These are phyloP conservation scores for Lipomyces kockii DNA, from an alignment of 805 yeast species.

Conservation along the genomic window DNA sequence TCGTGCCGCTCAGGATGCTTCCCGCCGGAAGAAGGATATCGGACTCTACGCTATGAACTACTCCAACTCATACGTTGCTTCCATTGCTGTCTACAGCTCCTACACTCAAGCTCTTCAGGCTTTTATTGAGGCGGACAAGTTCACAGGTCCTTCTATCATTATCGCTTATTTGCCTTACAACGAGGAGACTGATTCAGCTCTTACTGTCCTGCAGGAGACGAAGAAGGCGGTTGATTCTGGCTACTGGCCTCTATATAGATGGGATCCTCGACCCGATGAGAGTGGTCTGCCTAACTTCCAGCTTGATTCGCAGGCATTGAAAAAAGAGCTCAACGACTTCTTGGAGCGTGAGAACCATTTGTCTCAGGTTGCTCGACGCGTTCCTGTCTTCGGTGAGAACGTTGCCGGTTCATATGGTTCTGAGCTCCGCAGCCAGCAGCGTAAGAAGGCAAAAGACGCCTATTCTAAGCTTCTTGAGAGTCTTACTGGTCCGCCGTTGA, in stretches of 20 bases:
- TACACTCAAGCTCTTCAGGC: constrained; percentile 92
- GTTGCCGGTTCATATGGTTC: constrained; percentile 66
- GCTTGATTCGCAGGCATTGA: constrained; percentile 82
- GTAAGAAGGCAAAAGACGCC: constrained; percentile 73
- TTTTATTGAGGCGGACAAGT: constrained; percentile 81
- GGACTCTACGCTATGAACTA: constrained; percentile 95
- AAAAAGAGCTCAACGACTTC: constrained; percentile 75
- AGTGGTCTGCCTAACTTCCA: constrained; percentile 64
- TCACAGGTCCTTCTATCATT: constrained; percentile 87
- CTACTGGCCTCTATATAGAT: constrained; percentile 93
- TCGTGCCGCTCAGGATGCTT: constrained; percentile 41
- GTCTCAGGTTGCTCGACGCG: constrained; percentile 70
- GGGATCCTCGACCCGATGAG: constrained; percentile 61
- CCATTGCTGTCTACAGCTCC: constrained; percentile 90
- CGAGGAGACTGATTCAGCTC: constrained; percentile 61
- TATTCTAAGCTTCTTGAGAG: constrained; percentile 79
- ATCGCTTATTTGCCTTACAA: constrained; percentile 85
- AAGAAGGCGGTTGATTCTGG: constrained; percentile 90
- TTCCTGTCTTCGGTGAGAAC: constrained; percentile 78
- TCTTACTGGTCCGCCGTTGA: constrained; percentile 87
- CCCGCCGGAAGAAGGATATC: constrained; percentile 80
- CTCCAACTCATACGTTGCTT: constrained; percentile 87
- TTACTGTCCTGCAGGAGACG: constrained; percentile 81
- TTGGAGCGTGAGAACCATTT: constrained; percentile 89
- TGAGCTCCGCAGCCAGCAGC: constrained; percentile 63